Evolutionary conservation across 2,329 filamentous ascomycete genomes (phyloP), one percentile per base, ranked within the genome.

Genomic region (Cladophialophora yegresii): DNA sequence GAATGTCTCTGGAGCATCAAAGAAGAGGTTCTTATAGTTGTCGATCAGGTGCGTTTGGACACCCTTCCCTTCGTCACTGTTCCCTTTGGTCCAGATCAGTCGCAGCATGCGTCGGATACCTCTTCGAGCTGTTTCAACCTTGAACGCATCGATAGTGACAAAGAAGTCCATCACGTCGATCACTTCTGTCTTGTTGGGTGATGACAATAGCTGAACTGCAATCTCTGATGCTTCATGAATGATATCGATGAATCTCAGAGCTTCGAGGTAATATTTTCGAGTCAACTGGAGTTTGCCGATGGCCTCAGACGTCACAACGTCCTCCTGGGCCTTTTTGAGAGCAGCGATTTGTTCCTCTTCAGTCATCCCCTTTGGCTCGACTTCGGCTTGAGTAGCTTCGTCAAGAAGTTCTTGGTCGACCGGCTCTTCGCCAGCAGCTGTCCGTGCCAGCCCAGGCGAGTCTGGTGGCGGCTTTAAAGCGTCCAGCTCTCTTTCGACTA

Each of bases 161-260:
- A 99, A 96, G 78, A 96, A 99, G 75, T 99, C 95, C 87, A 99
- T 99, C 16, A 96, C 95, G 76, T 99, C 96, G 67, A 99, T 96
- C 28, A 98, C 91, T 76, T 99, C 95, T 72, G 91, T 96, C 83
- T 99, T 99, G 82, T 99, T 99, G 74, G 91, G 91, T 32, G 95
- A 96, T 5, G 92, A 91, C 3, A 99, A 84, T 20, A 99, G 83
- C 76, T 97, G 93, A 67, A 89, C 92, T 36, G 98, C 88, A 1
- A 87, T 87, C 8, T 84, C 84, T 0, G 92, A 96, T 23, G 91
- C 91, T 10, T 89, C 86, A 70, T 97, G 91, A 23, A 99, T 82
- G 5, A 96, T 89, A 67, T 96, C 89, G 70, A 99, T 96, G 74
- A 99, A 99, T 69, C 89, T 90, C 67, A 98, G 83, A 3, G 93